Base-by-base conservation (phyloP, 2,329 filamentous ascomycete genomes). In the Botrytis elliptica region DNA sequence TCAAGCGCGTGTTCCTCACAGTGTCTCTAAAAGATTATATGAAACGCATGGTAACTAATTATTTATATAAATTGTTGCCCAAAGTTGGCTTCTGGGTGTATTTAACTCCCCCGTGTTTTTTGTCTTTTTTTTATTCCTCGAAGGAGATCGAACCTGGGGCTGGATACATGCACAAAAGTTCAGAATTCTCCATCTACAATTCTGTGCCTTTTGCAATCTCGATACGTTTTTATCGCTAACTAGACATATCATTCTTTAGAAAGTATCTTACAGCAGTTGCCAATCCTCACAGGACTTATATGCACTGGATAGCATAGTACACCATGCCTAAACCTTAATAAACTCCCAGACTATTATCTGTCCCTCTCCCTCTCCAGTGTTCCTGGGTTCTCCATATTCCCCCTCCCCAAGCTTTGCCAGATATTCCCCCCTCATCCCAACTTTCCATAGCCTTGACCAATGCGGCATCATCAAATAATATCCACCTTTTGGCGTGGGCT, bases 331-430 rank as follows among this genome's bases (percentile, higher is more conserved):
- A 65, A 40, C 18, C 14, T 60, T 62, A 9, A n/a, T 22, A 68
- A 72, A 72, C 6, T 68, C 70, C 70, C 70, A 72, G 33, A 46
- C 52, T 60, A 67, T 9, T 4, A 72, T 25, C 20, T 59, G 22
- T 1, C 40, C 20, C 4, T 67, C 40, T 10, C 7, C 25, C 52
- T 72, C 63, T 22, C 29, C 49, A 72, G 0, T n/a, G 14, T 42
- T 42, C 12, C 40, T 40, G 40, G 40, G 40, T 14, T 40, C 40
- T 40, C 12, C 40, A 40, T 40, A 40, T 40, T 40, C 70, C 9
- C 46, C 70, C 18, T n/a, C 38, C n/a, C 18, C 3, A 29, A 72
- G 46, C 38, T 72, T 72, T 22, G 49, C 62, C 22, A 72, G 66
- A 14, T 40, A 8, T 0, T 22, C 62, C 29, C 6, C 25, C 1